Percentiles rank a stretch among this genome's conserved stretches.
phyloP scores from a whole-genome alignment of 2,329 filamentous ascomycete genomes.

The Leptosphaerulina australis region DNA sequence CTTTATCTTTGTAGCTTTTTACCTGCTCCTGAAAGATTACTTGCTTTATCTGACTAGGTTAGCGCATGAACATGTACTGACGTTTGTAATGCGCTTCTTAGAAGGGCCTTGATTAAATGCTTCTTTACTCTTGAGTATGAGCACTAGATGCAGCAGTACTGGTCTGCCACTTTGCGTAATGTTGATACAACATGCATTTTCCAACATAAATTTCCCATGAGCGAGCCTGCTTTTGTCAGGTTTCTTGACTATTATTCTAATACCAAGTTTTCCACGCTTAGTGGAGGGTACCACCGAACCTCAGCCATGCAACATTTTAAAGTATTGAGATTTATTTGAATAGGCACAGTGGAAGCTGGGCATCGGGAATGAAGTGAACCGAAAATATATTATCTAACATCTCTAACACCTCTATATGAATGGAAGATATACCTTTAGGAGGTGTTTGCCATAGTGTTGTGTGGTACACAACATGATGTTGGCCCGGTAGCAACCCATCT shows the following conservation, averaged over 20 bases:
- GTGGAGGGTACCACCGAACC: slow-evolving; percentile 50
- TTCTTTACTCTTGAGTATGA: slow-evolving; percentile 28
- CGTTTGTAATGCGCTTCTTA: slow-evolving; percentile 26
- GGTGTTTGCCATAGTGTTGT: too few relatives aligned
- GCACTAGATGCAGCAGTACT: slow-evolving; percentile 31
- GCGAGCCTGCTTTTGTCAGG: slow-evolving; percentile 33
- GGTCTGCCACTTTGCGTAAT: slow-evolving; percentile 25
- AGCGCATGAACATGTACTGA: slow-evolving; percentile 28
- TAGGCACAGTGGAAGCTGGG: too few relatives aligned
- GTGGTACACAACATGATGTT: too few relatives aligned
- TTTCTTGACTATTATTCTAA: slow-evolving; percentile 30
- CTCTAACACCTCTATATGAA: too few relatives aligned
- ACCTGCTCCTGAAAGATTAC: slow-evolving; percentile 14
- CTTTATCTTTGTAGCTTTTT: not conserved
- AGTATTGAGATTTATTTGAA: too few relatives aligned
- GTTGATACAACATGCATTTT: slow-evolving; percentile 36
- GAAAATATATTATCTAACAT: too few relatives aligned
- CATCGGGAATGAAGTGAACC: too few relatives aligned
- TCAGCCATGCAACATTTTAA: slow-evolving; percentile 42
- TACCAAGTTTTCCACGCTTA: slow-evolving; percentile 34
- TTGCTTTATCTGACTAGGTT: slow-evolving; percentile 23
- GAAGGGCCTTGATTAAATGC: slow-evolving; percentile 24
- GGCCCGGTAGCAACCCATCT: too few relatives aligned
- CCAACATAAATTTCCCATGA: slow-evolving; percentile 31
- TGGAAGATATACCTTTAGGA: too few relatives aligned